Evolutionary conservation across 768 basidiomycete species (phyloP).

Genomic region (Suillus weaverae): DNA sequence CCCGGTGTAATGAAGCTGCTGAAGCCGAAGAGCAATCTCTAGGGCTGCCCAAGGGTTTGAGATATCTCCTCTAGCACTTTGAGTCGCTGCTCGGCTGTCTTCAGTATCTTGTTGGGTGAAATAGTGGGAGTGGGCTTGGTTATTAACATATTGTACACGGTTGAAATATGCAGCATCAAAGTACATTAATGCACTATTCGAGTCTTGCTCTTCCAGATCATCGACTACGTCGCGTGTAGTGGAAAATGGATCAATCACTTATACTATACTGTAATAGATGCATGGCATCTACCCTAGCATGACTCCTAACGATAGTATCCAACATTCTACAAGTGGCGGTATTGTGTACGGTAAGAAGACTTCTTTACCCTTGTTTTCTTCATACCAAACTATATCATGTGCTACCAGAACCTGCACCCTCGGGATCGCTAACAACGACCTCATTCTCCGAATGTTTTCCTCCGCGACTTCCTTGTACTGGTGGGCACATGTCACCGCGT

Average conservation of each 20-base stretch:
- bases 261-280: neutral
- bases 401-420: constrained; percentile 50
- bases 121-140: neutral
- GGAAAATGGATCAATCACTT: neutral
- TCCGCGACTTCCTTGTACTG: constrained; percentile 42
- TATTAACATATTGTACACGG: neutral
- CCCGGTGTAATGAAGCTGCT: constrained; percentile 37
- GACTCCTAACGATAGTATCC: neutral
- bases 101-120: neutral
- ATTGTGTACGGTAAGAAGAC: constrained; percentile 36
- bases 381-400: constrained; percentile 56
- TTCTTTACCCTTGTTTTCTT: constrained; percentile 40
- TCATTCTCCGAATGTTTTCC: constrained; percentile 42
- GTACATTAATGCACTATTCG: neutral
- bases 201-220: neutral
- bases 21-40: constrained; percentile 39
- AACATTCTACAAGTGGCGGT: neutral
- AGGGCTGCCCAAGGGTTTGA: constrained; percentile 37
- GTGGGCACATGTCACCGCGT: constrained; percentile 42
- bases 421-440: constrained; percentile 36
- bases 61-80: constrained; percentile 43
- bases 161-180: neutral
- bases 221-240: neutral
- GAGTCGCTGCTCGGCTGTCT: neutral
- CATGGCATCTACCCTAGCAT: neutral